phyloP scores from a whole-genome alignment of 345 rosid genomes.

The Rhodamnia argentea region DNA sequence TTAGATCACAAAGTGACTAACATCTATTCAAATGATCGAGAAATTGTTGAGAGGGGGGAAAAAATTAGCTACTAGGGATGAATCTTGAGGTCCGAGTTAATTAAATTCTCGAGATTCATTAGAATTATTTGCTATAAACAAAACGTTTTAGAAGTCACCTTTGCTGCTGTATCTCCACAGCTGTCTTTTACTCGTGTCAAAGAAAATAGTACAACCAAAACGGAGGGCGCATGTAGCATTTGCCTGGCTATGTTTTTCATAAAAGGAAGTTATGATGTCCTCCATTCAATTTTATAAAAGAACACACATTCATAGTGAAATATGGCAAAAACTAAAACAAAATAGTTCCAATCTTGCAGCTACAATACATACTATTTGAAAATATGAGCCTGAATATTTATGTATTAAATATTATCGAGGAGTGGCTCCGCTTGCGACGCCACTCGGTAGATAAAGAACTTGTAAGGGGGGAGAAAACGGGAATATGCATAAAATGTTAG shows the following conservation, averaged over 20 bases:
- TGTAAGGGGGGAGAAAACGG: neutral
- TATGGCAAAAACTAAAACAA: neutral
- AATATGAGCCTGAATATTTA: neutral
- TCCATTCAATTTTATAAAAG: neutral
- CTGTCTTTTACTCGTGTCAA: neutral
- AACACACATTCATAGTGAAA: neutral
- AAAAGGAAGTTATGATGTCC: neutral
- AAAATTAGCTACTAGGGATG: neutral
- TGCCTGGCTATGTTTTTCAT: neutral
- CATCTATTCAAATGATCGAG: neutral
- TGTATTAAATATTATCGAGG: conserved; percentile 8
- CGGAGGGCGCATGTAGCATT: neutral
- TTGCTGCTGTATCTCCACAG: neutral
- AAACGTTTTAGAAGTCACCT: neutral
- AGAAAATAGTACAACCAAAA: neutral
- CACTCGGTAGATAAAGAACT: neutral
- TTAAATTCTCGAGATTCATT: neutral
- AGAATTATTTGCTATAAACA: neutral
- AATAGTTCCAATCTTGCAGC: neutral
- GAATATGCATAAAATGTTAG: neutral
- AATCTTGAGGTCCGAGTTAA: neutral
- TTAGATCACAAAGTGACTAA: neutral
- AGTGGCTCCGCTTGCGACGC: conserved; percentile 28
- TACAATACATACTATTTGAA: neutral
- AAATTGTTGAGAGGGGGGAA: too few species aligned